A percentile compares a stretch with the other conserved stretches of the same genome.
These are phyloP conservation scores for Aspergillus versicolor DNA, from an alignment of 2,329 filamentous ascomycete genomes.

Conservation along the genomic window DNA sequence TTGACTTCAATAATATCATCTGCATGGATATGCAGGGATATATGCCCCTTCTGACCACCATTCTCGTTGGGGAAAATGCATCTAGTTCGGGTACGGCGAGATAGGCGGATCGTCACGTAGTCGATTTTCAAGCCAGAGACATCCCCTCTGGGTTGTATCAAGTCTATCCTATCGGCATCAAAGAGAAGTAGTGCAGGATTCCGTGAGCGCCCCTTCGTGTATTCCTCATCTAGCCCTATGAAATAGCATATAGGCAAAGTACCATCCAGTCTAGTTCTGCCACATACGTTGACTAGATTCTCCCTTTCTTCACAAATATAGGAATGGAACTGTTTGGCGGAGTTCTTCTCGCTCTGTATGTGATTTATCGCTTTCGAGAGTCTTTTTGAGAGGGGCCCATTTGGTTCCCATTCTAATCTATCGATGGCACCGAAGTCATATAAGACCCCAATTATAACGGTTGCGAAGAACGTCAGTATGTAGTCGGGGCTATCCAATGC, in stretches of 20 bases:
- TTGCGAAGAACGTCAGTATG: slow-evolving; percentile 21
- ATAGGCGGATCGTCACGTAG: slow-evolving; percentile 10
- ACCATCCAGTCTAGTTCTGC: not conserved
- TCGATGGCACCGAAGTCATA: not conserved
- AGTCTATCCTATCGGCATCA: not conserved
- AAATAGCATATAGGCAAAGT: slow-evolving; percentile 8
- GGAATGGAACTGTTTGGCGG: slow-evolving; percentile 8
- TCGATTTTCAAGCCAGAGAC: slow-evolving; percentile 2
- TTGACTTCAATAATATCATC: slow-evolving; percentile 8
- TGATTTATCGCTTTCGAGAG: not conserved
- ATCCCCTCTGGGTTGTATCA: slow-evolving; percentile 9
- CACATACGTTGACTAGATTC: not conserved
- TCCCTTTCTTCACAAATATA: slow-evolving; percentile 2
- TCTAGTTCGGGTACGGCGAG: not conserved
- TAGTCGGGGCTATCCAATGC: slow-evolving; percentile 12
- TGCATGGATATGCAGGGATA: slow-evolving; percentile 6
- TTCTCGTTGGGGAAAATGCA: not conserved
- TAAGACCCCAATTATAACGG: slow-evolving; percentile 19
- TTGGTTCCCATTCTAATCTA: slow-evolving; percentile 9
- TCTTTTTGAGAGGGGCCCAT: slow-evolving; percentile 1
- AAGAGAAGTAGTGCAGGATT: slow-evolving; percentile 10
- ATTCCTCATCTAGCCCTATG: slow-evolving; percentile 7
- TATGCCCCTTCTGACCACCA: not conserved
- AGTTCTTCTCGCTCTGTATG: not conserved
- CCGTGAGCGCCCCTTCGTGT: not conserved